phyloP scores from a whole-genome alignment of 805 yeast genomes.

The Pichia eremophila region DNA sequence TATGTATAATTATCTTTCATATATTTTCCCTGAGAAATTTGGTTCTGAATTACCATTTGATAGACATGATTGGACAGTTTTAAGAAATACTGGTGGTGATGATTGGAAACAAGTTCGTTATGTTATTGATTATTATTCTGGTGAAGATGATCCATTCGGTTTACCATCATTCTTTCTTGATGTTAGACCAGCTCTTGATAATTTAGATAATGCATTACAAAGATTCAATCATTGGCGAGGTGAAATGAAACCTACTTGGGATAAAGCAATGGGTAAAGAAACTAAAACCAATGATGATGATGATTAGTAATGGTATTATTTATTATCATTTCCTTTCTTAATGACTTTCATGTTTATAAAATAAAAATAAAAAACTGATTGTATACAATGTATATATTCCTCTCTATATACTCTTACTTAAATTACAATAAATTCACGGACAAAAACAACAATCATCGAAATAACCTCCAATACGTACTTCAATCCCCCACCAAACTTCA shows the following conservation, averaged over 20 bases:
- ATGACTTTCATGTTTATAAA: background rate
- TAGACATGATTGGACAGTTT: conserved; percentile 97
- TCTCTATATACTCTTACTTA: too few species aligned
- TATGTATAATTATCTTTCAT: conserved; percentile 54
- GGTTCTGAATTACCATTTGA: conserved; percentile 86
- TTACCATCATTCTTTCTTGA: conserved; percentile 88
- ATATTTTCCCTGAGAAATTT: conserved; percentile 62
- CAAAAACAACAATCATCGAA: conserved; percentile 25
- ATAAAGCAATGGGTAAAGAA: conserved; percentile 57
- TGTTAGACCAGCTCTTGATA: conserved; percentile 91
- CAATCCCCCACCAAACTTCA: conserved; percentile 37
- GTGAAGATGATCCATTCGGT: conserved; percentile 83
- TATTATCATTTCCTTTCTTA: too few species aligned
- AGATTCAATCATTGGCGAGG: conserved; percentile 52
- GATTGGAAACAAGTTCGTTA: conserved; percentile 73
- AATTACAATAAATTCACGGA: background rate
- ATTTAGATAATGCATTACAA: conserved; percentile 51
- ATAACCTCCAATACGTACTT: conserved; percentile 32
- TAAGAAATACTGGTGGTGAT: conserved; percentile 46
- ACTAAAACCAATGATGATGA: conserved; percentile 9
- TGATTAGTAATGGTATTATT: background rate
- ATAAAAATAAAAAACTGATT: too few species aligned
- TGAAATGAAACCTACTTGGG: conserved; percentile 50
- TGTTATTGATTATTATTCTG: conserved; percentile 88
- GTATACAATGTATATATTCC: too few species aligned